A percentile compares a stretch with the other conserved stretches of the same genome.
These are phyloP conservation scores for Diplodia scrobiculata DNA, from an alignment of 2,329 filamentous ascomycete species.

Conservation along the genomic window DNA sequence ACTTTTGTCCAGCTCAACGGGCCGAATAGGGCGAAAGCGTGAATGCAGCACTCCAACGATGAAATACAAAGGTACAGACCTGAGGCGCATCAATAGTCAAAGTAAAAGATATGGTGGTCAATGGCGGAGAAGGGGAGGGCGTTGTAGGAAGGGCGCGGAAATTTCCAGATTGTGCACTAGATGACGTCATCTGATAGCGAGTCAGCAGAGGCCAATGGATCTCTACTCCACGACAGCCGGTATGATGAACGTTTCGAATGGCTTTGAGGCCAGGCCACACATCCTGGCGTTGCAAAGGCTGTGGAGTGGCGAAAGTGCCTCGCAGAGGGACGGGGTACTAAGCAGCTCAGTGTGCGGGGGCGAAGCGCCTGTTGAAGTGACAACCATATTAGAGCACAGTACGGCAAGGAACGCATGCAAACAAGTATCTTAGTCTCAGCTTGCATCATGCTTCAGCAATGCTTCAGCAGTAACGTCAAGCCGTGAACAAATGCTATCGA, in stretches of 20 bases:
- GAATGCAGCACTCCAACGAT: not conserved
- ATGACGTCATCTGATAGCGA: slow-evolving; percentile 11
- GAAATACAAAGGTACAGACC: not conserved
- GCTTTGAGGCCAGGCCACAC: not conserved
- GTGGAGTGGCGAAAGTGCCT: not conserved
- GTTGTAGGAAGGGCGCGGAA: not conserved
- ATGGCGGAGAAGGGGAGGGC: not conserved
- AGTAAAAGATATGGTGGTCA: not conserved
- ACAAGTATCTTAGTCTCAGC: slow-evolving; percentile 12
- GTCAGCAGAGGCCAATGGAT: not conserved
- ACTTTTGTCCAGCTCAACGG: not conserved
- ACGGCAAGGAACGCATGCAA: not conserved
- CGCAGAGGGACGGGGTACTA: not conserved
- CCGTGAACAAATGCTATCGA: slow-evolving; percentile 7
- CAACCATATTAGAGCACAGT: slow-evolving; percentile 18
- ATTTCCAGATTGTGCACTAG: not conserved
- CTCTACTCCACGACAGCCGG: not conserved
- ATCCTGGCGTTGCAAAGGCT: not conserved
- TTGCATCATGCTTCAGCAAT: not conserved
- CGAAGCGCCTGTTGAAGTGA: slow-evolving; percentile 2
- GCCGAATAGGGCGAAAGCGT: not conserved
- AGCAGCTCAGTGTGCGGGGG: not conserved
- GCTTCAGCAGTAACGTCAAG: not conserved
- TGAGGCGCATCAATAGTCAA: not conserved
- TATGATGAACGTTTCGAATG: not conserved